Base-by-base conservation (phyloP, 352 stramenopile genomes). In the Salisapilia sapeloensis region DNA sequence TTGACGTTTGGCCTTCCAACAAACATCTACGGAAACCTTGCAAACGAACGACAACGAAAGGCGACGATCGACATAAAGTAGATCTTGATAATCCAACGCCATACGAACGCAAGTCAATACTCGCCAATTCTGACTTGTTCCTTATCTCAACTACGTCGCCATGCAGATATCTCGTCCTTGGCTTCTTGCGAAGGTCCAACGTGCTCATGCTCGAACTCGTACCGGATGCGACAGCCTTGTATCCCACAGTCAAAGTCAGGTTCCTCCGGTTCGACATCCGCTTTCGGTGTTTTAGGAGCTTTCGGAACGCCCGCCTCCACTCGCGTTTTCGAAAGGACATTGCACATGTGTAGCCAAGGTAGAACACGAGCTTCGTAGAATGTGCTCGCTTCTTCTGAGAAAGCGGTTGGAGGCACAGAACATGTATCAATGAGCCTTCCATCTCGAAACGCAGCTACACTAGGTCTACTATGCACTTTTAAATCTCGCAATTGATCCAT, bases 181-280 rank as follows among this genome's bases (percentile, higher is more conserved):
- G 57, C 46, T 18, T 67, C 48, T 26, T 77, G 48, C 8, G 66
- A 75, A 7, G 66, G 47, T 2, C 62, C 66, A 11, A 82, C 62
- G 40, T 82, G 66, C 31, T 82, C 66, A 36, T 82, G 66, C 29
- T 77, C 50, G 41, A 71, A 82, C 28, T 50, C 44, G 35, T 59
- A 82, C 12, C 66, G 62, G 19, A 82, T 63, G 29, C 66, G 66
- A 27, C 66, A 82, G 42, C 45, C 35, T 2, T 59, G 44, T 11
- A 77, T 48, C 16, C 66, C 66, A 36, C 66, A 82, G 44, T 82
- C 66, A 20, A 64, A 79, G 24, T 48, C 59, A 24, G 33, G 21
- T 12, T 25, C 44, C 14, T 74, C 64, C 10, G 24, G 34, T 3
- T 60, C 44, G 24, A 45, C 40, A 3, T 42, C 40, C 11, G 24